Conservation (phyloP, 2,329 filamentous ascomycete species). For the Biscogniauxia sp. region DNA sequence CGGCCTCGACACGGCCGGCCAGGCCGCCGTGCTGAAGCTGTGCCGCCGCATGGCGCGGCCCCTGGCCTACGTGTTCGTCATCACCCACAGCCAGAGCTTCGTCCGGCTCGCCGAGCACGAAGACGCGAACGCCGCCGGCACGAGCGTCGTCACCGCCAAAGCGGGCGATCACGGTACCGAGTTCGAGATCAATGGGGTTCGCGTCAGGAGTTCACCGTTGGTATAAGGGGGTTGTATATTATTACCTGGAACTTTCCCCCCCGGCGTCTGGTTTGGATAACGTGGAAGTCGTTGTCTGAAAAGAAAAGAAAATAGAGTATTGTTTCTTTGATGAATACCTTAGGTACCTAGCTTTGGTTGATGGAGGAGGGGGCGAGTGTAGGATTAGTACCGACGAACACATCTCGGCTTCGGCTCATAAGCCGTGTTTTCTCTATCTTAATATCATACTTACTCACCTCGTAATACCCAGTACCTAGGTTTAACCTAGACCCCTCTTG, state of each 20-base stretch:
- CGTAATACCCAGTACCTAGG: too few relatives aligned
- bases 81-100: conserved; percentile 23
- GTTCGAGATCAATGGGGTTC: not conserved
- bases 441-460: too few relatives aligned
- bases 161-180: conserved; percentile 1
- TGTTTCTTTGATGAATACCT: too few relatives aligned
- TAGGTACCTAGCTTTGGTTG: too few relatives aligned
- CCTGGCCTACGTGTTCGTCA: conserved; percentile 21
- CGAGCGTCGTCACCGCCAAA: not conserved
- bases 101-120: not conserved
- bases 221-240: not conserved
- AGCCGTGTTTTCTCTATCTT: too few relatives aligned
- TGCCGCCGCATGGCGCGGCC: conserved; percentile 18
- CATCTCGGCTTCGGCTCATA: too few relatives aligned
- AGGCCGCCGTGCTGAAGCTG: conserved; percentile 23
- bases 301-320: too few relatives aligned
- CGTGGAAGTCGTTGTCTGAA: too few relatives aligned
- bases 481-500: too few relatives aligned
- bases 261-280: too few relatives aligned
- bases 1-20: conserved; percentile 30
- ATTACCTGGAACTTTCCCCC: not conserved
- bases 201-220: not conserved
- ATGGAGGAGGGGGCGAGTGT: too few relatives aligned
- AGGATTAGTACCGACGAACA: too few relatives aligned
- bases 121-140: not conserved